Evolutionary conservation across 1,139 yeast genomes (phyloP).

Genomic region (Candida sanyaensis): DNA sequence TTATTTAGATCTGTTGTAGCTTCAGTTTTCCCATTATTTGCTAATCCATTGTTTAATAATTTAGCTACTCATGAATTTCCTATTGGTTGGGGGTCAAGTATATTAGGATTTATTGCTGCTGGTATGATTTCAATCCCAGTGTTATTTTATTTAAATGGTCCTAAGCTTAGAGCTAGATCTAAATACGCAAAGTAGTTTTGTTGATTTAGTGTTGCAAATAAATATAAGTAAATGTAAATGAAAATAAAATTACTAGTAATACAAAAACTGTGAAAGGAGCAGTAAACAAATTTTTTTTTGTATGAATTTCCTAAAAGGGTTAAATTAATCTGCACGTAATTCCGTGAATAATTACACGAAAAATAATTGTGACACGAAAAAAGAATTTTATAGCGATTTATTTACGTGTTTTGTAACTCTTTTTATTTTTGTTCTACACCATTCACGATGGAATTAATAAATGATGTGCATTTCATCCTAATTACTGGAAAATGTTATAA

Average conservation of each 20-base stretch:
- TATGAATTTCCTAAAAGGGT: slow-evolving; percentile 4
- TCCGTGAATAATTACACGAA: background rate
- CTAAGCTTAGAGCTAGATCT: slow-evolving; percentile 43
- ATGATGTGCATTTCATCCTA: background rate
- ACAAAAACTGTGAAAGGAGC: background rate
- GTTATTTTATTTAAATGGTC: slow-evolving; percentile 32
- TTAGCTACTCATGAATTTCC: slow-evolving; percentile 32
- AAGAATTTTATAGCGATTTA: background rate
- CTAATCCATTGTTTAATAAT: slow-evolving; percentile 47
- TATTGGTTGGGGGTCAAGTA: slow-evolving; percentile 67
- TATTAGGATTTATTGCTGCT: slow-evolving; percentile 56
- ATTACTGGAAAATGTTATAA: background rate
- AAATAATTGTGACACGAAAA: slow-evolving; percentile 1
- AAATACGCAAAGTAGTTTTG: slow-evolving; percentile 35
- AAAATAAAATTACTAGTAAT: too few relatives aligned
- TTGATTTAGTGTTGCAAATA: background rate
- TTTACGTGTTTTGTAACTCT: slow-evolving; percentile 5
- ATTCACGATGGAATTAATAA: background rate
- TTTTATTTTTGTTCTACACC: background rate
- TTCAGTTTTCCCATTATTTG: slow-evolving; percentile 34
- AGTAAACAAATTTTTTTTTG: background rate
- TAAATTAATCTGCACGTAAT: slow-evolving; percentile 1
- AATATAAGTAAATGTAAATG: too few relatives aligned
- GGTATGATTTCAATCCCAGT: slow-evolving; percentile 69
- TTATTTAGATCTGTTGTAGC: slow-evolving; percentile 30